Evolutionary conservation across 345 rosid species (phyloP), one percentile per base, ranked within the genome.

Genomic region (Eucalyptus grandis): DNA sequence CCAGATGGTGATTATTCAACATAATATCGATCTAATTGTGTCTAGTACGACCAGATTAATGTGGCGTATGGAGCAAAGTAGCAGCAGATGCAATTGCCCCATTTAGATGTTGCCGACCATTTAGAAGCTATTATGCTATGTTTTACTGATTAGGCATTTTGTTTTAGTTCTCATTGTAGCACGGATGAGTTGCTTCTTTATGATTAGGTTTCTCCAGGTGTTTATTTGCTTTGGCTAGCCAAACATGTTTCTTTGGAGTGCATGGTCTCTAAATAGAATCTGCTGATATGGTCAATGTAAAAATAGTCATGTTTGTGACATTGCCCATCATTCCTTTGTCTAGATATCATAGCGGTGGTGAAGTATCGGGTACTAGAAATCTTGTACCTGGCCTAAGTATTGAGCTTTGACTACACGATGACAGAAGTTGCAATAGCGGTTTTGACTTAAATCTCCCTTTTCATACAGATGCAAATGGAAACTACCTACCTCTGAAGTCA

Each of bases 391-490:
- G 30, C 47, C 47, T 77, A 21, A 77, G 83, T 22, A 40, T 21
- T 21, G 47, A 77, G 83, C 27, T 77, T 30, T 88, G 12, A 16
- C 11, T 9, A 53, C 60, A 21, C 1, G 22, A 12, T 15, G n/a
- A 44, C 19, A 56, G 86, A 65, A 62, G 54, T 88, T 50, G 19
- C 86, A 83, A 86, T 72, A 58, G 67, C 21, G 24, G 85, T 31
- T 26, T 91, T 90, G 51, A 88, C 89, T 86, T 81, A 90, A 27
- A 27, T 43, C n/a, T 89, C 88, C 50, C 85, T 89, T 87, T 87
- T 62, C 47, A 87, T 89, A 90, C 96, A 98, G 99, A 98, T 95
- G 87, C 81, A 87, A 89, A 31, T 89, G 94, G 94, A 85, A 91
- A 31, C 85, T 98, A 91, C 86, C 96, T 90, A 60, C 91, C 94